Base-by-base conservation (phyloP, 176 grass and related monocot genomes). In the Thalia dealbata region DNA sequence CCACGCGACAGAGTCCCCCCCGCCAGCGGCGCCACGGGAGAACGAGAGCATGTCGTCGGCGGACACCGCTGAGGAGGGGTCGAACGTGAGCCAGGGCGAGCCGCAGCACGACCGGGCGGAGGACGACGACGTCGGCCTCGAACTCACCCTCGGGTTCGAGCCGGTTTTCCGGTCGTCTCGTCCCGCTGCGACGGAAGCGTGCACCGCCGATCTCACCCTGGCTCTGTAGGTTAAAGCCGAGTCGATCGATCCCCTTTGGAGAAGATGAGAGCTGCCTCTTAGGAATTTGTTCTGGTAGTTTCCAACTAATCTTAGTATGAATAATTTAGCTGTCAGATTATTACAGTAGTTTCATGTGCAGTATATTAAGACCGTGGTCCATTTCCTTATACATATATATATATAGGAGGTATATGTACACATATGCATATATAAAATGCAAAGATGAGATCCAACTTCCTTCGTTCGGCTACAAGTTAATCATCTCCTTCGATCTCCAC, bases 61-160 rank as follows among this genome's bases (percentile, higher is more conserved):
- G 62, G 87, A 78, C 80, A 89, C 82, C 9, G 87, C 76, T 23
- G 48, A 60, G 51, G 52, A 70, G 29, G 78, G 69, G 10, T 88
- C 86, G 26, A 81, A 90, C 75, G 88, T 90, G 6, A 90, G 88
- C 84, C 87, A 88, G 67, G 86, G 69, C 21, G 83, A 81, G 76
- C 83, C 35, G 38, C 75, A 32, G 74, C 66, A 69, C 12, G 76
- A 27, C 13, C 29, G 13, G 25, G 27, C 58, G 45, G 19, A 8
- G 32, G 72, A 75, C 6, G 45, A 52, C 26, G 73, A 79, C 61
- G 41, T 66, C 0, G 81, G 22, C 26, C 81, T 88, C 15, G 78
- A 84, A 3, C 81, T 88, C 25, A 78, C 86, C 13, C 83, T 90
- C 11, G 87, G 87, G 14, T 63, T 90, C 45, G 54, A 52, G 14